Evolutionary conservation across 2,329 filamentous ascomycete species (phyloP).

Genomic region (Aspergillus sp.): DNA sequence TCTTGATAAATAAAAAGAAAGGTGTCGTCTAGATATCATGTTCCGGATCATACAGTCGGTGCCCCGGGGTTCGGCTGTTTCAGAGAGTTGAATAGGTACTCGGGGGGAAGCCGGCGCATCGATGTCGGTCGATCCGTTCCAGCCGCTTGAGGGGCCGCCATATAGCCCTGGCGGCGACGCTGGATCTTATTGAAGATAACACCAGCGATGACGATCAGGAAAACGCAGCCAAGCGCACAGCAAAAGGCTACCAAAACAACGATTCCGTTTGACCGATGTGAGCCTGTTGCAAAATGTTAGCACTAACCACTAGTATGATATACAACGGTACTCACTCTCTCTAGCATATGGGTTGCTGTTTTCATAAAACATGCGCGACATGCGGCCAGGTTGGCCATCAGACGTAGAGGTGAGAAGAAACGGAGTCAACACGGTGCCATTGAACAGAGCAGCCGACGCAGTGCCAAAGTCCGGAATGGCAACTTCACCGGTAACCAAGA

Average conservation of each 20-base stretch:
- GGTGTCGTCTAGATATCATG: conserved; percentile 5
- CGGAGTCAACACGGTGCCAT: conserved; percentile 75
- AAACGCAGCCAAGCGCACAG: conserved; percentile 48
- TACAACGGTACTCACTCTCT: conserved; percentile 54
- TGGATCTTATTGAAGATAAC: conserved; percentile 50
- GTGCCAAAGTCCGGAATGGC: conserved; percentile 73
- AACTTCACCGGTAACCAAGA: conserved; percentile 84
- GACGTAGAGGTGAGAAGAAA: conserved; percentile 75
- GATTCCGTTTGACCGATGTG: conserved; percentile 45
- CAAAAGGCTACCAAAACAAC: conserved; percentile 49
- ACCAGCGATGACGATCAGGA: conserved; percentile 48
- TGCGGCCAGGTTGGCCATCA: conserved; percentile 66
- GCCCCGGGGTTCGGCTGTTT: conserved; percentile 35
- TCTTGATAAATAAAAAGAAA: conserved; percentile 4
- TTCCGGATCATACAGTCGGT: conserved; percentile 32
- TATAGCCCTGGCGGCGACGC: conserved; percentile 48
- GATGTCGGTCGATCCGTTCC: conserved; percentile 48
- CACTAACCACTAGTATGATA: neutral
- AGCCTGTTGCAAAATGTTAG: conserved; percentile 22
- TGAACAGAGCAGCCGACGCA: conserved; percentile 82
- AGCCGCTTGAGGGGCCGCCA: conserved; percentile 43
- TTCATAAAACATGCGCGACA: conserved; percentile 81
- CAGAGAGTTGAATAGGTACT: conserved; percentile 46
- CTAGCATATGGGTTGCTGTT: conserved; percentile 72
- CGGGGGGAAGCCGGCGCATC: conserved; percentile 47